Evolutionary conservation across 495 filamentous ascomycete genomes (phyloP), one percentile per base, ranked within the genome.

Genomic region (Penicillium cinerascens): DNA sequence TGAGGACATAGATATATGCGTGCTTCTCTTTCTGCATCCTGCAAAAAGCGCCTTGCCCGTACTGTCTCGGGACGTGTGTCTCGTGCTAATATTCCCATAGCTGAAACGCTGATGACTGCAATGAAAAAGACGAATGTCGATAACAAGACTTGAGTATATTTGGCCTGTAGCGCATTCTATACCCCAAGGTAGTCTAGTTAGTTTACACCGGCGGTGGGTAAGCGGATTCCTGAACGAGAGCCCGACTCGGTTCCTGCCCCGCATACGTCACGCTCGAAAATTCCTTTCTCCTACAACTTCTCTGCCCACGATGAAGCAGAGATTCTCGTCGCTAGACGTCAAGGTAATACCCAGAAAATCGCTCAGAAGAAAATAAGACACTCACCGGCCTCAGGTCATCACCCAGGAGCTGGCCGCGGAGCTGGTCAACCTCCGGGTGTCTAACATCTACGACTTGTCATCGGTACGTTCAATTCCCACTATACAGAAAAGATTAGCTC

Each of bases 401-500:
- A 85, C 89, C 22, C 88, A 95, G 66, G 93, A 98, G 78, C 87
- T 98, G 49, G 87, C 87, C 18, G 72, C 79, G 47, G 78, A 77
- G 35, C 78, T 97, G 40, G 82, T 86, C 52, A 82, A 81, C 44
- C 78, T 97, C 48, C 89, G 93, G 41, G 80, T 97, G 23, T 79
- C 87, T 48, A 98, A 98, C 72, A 84, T 96, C 70, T 96, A 97
- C 76, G 93, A 97, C 72, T 82, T 98, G 51, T 92, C 88, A 52
- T 88, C 90, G 45, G 83, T 86, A 74, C n/a, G 57, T 37, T 18
- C 44, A 40, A 51, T 46, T 5, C 20, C 33, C 25, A n/a, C 15
- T 21, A 27, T 21, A 9, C 10, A n/a, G 21, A 18, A 21, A 46
- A 27, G 18, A 8, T 22, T 26, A 29, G 26, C 25, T 27, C 8